A percentile compares a stretch with the other conserved stretches of the same genome.
phyloP scores from a whole-genome alignment of 2,329 filamentous ascomycete species.

The Dichotomopilus funicola region DNA sequence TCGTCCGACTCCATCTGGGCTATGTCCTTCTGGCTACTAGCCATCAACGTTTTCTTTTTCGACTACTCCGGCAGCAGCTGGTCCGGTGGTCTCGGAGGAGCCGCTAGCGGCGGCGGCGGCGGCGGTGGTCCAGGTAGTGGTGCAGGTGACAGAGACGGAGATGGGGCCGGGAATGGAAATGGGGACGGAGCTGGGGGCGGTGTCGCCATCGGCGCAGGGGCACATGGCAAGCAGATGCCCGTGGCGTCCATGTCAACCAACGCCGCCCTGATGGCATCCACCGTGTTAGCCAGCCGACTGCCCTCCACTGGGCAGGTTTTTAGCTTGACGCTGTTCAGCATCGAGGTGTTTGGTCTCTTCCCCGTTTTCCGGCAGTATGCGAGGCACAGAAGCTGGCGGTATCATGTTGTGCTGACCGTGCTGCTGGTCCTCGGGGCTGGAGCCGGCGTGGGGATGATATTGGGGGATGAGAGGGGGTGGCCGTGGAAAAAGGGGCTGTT shows the following conservation, averaged over 20 bases:
- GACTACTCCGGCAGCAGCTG: constrained; percentile 71
- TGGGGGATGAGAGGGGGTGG: constrained; percentile 42
- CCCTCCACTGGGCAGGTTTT: constrained; percentile 92
- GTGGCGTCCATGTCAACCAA: constrained; percentile 77
- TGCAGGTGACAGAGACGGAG: no score
- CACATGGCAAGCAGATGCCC: constrained; percentile 48
- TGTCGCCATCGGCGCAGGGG: neutral
- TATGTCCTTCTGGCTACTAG: constrained; percentile 84
- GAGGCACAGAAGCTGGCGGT: constrained; percentile 71
- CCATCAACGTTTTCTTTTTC: constrained; percentile 96
- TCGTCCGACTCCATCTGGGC: constrained; percentile 96
- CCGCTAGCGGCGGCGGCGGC: neutral
- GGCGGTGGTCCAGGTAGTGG: no score
- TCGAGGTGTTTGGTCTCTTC: constrained; percentile 94
- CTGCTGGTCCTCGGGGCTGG: constrained; percentile 73
- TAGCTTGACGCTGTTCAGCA: constrained; percentile 87
- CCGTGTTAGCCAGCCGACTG: constrained; percentile 83
- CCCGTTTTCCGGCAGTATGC: constrained; percentile 94
- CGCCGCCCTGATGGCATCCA: constrained; percentile 91
- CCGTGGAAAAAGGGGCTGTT: constrained; percentile 54
- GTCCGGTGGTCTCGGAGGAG: constrained; percentile 31
- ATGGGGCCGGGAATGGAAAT: no score
- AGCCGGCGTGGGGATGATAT: constrained; percentile 63
- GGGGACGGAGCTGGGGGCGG: no score
- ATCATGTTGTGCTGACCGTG: constrained; percentile 71